A percentile compares a stretch with the other conserved stretches of the same genome.
These are phyloP conservation scores for Monosporascus sp. DNA, from an alignment of 2,329 filamentous ascomycete genomes.

Conservation along the genomic window DNA sequence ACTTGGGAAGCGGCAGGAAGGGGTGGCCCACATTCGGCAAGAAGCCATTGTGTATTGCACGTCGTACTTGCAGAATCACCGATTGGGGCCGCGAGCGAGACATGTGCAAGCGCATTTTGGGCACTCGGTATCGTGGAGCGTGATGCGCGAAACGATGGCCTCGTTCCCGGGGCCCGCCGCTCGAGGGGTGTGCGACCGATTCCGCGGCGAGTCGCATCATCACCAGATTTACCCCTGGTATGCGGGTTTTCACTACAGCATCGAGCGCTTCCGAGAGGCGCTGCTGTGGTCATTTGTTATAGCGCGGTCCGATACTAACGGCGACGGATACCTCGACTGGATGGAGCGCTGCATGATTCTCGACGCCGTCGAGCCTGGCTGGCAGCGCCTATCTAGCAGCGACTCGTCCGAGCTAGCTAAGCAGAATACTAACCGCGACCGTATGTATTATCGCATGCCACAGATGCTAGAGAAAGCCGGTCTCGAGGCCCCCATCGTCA, in stretches of 20 bases:
- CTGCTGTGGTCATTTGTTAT: background rate
- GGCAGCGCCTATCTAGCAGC: too few relatives aligned
- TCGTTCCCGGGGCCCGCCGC: constrained; percentile 35
- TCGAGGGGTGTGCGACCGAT: constrained; percentile 33
- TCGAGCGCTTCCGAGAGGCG: constrained; percentile 34
- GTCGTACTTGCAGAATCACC: constrained; percentile 37
- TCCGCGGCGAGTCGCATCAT: constrained; percentile 32
- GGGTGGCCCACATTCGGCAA: constrained; percentile 35
- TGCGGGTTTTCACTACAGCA: constrained; percentile 36
- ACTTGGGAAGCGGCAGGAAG: constrained; percentile 16
- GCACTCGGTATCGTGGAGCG: constrained; percentile 33
- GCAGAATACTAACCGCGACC: constrained; percentile 24
- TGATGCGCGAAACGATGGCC: constrained; percentile 35
- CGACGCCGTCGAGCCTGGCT: constrained; percentile 23
- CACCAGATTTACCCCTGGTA: constrained; percentile 40
- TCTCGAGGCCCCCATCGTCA: constrained; percentile 32
- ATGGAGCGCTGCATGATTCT: constrained; percentile 2
- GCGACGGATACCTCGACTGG: background rate
- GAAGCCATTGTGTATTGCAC: constrained; percentile 39
- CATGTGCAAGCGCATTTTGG: constrained; percentile 37
- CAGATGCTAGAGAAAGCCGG: constrained; percentile 30
- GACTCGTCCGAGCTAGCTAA: constrained; percentile 12
- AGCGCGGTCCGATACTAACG: too few relatives aligned
- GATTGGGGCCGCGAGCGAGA: constrained; percentile 37
- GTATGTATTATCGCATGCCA: constrained; percentile 33